A percentile compares a stretch with the other conserved stretches of the same genome.
Evolutionary conservation across 805 yeast species (phyloP).

Genomic region (Metschnikowia shivogae): DNA sequence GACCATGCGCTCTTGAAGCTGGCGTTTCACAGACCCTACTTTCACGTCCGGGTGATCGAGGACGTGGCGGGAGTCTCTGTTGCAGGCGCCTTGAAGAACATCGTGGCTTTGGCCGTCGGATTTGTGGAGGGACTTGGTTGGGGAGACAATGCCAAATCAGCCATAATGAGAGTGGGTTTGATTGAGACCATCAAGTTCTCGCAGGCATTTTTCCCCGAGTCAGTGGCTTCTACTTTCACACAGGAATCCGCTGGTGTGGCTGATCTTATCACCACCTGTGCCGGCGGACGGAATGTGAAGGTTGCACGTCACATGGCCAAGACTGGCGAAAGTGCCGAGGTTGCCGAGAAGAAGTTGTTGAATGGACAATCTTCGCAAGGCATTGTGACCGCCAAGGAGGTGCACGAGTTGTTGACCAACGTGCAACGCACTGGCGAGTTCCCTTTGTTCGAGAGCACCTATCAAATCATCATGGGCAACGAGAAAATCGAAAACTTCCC

Average conservation of each 20-base stretch:
- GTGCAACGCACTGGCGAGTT: constrained; percentile 58
- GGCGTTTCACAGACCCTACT: constrained; percentile 94
- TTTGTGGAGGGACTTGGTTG: constrained; percentile 96
- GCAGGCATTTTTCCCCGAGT: constrained; percentile 48
- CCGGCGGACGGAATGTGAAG: constrained; percentile 95
- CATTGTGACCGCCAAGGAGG: constrained; percentile 84
- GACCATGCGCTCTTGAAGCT: constrained; percentile 70
- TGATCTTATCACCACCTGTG: constrained; percentile 93
- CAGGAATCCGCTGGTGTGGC: constrained; percentile 98
- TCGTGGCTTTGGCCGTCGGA: constrained; percentile 94
- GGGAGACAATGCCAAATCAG: constrained; percentile 99
- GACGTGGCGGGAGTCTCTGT: constrained; percentile 96
- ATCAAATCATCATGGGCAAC: constrained; percentile 74
- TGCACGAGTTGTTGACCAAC: constrained; percentile 69
- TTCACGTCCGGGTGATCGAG: constrained; percentile 88
- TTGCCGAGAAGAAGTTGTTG: constrained; percentile 78
- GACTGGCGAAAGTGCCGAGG: constrained; percentile 70
- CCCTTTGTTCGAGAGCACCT: constrained; percentile 79
- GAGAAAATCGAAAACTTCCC: constrained; percentile 76
- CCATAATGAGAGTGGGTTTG: constrained; percentile 93
- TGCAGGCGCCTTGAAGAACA: constrained; percentile 96
- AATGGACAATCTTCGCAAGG: constrained; percentile 99
- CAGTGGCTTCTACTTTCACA: constrained; percentile 72
- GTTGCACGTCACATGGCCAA: constrained; percentile 85
- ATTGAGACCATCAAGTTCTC: constrained; percentile 88